Evolutionary conservation across 75 land plant genomes (phyloP).

Genomic region (Picea sitchensis): DNA sequence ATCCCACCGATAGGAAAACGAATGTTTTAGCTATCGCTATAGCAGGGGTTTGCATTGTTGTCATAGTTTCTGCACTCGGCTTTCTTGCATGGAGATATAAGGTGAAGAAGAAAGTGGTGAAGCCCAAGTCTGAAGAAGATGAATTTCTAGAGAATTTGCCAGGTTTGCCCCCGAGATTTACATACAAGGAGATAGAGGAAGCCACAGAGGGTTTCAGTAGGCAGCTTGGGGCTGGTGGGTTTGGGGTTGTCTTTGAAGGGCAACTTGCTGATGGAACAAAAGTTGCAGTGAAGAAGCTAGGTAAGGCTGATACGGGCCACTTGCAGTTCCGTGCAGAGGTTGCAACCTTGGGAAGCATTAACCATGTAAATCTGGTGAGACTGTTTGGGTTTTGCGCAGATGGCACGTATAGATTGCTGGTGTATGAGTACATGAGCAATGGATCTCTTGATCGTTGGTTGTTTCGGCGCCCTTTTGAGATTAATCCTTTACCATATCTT

Average conservation of each 20-base stretch:
- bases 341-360: conserved; percentile 36
- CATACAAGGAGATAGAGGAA: conserved; percentile 19
- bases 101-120: not conserved
- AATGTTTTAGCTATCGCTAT: not conserved
- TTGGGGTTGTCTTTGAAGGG: conserved; percentile 22
- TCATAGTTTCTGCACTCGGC: not conserved
- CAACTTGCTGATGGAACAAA: conserved; percentile 11
- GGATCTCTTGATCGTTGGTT: conserved; percentile 29
- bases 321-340: conserved; percentile 40
- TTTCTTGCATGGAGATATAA: conserved; percentile 4
- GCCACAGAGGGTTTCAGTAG: conserved; percentile 21
- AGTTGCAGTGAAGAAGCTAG: conserved; percentile 32
- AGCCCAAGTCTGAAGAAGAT: conserved; percentile 13
- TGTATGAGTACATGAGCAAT: conserved; percentile 31
- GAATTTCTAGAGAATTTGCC: conserved; percentile 20
- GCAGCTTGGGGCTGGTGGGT: conserved; percentile 32
- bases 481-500: not conserved
- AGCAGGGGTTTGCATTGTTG: not conserved
- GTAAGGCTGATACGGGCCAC: conserved; percentile 8
- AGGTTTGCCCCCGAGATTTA: conserved; percentile 27
- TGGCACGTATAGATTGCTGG: conserved; percentile 16
- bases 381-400: conserved; percentile 40
- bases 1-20: not conserved
- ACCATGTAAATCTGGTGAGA: conserved; percentile 40
- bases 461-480: not conserved